phyloP scores from a whole-genome alignment of 2,329 filamentous ascomycete genomes.

The Cladophialophora chaetospira region DNA sequence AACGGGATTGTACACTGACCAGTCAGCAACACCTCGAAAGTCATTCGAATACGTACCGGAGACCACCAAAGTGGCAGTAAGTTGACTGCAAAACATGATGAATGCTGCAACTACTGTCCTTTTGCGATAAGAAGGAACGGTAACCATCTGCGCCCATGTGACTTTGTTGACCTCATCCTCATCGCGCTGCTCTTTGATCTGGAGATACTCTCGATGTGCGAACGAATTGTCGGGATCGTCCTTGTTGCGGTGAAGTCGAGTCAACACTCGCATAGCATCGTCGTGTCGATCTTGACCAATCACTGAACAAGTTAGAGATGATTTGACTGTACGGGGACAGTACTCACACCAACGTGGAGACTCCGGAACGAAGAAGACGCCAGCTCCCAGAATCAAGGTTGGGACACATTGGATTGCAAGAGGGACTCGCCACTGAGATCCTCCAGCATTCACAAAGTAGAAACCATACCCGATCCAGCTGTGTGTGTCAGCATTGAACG shows the following conservation, averaged over 20 bases:
- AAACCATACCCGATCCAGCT: constrained; percentile 36
- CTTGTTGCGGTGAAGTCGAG: constrained; percentile 16
- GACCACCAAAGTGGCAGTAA: constrained; percentile 36
- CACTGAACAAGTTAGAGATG: constrained; percentile 27
- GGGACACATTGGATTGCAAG: constrained; percentile 71
- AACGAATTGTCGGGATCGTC: constrained; percentile 11
- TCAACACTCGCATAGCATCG: constrained; percentile 46
- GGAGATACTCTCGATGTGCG: constrained; percentile 16
- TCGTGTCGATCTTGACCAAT: constrained; percentile 29
- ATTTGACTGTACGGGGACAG: constrained; percentile 12
- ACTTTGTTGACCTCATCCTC: constrained; percentile 15
- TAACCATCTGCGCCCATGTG: constrained; percentile 15
- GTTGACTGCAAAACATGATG: constrained; percentile 37
- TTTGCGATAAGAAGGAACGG: constrained; percentile 19
- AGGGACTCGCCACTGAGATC: constrained; percentile 64
- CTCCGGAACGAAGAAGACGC: constrained; percentile 78
- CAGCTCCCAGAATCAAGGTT: constrained; percentile 64
- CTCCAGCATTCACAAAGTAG: constrained; percentile 32
- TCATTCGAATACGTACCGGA: constrained; percentile 3
- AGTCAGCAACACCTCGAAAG: background rate
- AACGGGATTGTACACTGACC: constrained; percentile 30
- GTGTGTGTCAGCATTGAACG: background rate
- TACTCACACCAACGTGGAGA: constrained; percentile 65
- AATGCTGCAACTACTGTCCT: constrained; percentile 33
- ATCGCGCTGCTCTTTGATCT: constrained; percentile 22